Conservation (phyloP, 176 grass and related monocot genomes). For the Zoysia pacifica region DNA sequence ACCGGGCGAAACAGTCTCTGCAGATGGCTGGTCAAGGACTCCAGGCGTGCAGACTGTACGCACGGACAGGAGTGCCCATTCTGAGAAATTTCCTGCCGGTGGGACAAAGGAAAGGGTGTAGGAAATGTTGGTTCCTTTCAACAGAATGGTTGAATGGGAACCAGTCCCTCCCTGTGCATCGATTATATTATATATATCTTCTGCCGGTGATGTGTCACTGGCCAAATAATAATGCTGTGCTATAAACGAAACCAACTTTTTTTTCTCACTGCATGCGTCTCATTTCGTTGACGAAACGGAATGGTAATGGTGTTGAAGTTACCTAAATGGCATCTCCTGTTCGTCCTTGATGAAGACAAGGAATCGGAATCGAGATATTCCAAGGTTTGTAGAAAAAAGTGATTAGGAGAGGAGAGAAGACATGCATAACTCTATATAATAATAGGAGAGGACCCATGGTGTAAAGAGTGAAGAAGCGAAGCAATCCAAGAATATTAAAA, state of each 20-base stretch:
- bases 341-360: neutral
- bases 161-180: neutral
- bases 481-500: neutral
- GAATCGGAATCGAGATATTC: neutral
- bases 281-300: conserved; percentile 37
- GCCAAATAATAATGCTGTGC: neutral
- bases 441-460: neutral
- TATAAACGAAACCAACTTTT: neutral
- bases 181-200: neutral
- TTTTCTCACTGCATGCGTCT: neutral
- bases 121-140: conserved; percentile 6
- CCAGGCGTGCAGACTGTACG: neutral
- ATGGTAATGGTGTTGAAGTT: conserved; percentile 6
- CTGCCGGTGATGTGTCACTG: neutral
- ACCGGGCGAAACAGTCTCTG: neutral
- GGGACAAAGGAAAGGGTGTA: neutral
- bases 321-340: neutral
- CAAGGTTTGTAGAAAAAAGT: neutral
- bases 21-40: neutral
- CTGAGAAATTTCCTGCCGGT: conserved; percentile 34
- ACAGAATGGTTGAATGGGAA: conserved; percentile 34
- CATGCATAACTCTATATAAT: neutral
- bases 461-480: neutral
- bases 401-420: neutral
- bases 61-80: neutral